Conservation (phyloP, 192 early-diverging fungal species). For the Chytriomyces confervae region DNA sequence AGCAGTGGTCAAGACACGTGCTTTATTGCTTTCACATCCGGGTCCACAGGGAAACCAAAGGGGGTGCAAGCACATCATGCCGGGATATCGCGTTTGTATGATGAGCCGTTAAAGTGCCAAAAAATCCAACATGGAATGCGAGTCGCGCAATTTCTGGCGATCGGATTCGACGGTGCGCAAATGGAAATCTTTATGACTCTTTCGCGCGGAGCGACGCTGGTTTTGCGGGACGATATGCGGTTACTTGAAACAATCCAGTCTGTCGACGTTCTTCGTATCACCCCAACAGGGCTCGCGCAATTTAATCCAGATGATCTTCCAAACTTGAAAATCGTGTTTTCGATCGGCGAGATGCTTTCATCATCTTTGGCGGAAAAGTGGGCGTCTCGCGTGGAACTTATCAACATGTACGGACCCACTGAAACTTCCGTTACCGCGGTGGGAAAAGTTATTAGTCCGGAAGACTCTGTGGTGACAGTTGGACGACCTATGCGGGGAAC, state of each 20-base stretch:
- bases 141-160: conserved; percentile 25
- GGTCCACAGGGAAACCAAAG: conserved; percentile 53
- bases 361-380: conserved; percentile 31
- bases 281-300: conserved; percentile 38
- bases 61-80: conserved; percentile 42
- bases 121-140: conserved; percentile 3
- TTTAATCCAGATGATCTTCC: conserved; percentile 35
- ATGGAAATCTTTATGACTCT: conserved; percentile 38
- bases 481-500: conserved; percentile 39
- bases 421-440: conserved; percentile 31
- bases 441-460: neutral
- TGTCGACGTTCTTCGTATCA: conserved; percentile 31
- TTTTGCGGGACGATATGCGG: conserved; percentile 36
- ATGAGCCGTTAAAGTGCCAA: conserved; percentile 1
- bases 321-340: conserved; percentile 40
- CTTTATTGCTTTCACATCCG: conserved; percentile 46
- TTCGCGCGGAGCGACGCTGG: conserved; percentile 27
- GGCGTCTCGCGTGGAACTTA: conserved; percentile 31
- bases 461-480: conserved; percentile 26
- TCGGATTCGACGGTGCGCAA: conserved; percentile 42
- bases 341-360: conserved; percentile 31
- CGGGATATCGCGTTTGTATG: conserved; percentile 28
- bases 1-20: neutral
- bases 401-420: conserved; percentile 41
- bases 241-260: conserved; percentile 25